These are phyloP conservation scores for Discostella stelligeroides DNA, from an alignment of 108 stramenopile genomes.

Conservation along the genomic window DNA sequence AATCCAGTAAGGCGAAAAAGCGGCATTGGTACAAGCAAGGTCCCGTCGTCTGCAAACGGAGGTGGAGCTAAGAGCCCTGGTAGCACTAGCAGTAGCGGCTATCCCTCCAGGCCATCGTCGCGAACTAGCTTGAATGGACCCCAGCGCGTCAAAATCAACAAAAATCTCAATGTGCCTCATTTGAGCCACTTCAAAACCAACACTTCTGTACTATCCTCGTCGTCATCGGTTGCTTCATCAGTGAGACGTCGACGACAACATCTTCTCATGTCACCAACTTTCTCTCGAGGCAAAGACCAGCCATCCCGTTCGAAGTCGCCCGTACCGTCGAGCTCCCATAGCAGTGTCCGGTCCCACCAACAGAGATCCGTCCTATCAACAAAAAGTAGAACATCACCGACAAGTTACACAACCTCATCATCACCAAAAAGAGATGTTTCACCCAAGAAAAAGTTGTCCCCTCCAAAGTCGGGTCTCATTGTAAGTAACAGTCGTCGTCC, in stretches of 20 bases:
- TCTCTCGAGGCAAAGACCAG: background rate
- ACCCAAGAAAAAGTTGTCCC: constrained; percentile 10
- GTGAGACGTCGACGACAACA: constrained; percentile 4
- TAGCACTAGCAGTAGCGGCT: constrained; percentile 3
- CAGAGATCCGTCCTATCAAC: background rate
- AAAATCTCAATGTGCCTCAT: background rate
- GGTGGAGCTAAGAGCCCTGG: background rate
- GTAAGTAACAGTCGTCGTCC: background rate
- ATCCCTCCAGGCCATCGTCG: constrained; percentile 22
- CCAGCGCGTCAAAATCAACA: background rate
- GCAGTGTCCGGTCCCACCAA: constrained; percentile 11
- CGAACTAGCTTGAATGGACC: constrained; percentile 25
- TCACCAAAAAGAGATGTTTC: background rate
- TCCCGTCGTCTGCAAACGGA: no score
- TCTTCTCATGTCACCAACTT: constrained; percentile 1
- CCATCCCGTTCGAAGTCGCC: background rate
- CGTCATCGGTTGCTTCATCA: background rate
- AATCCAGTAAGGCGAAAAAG: constrained; percentile 12
- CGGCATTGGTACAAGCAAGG: background rate
- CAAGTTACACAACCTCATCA: background rate
- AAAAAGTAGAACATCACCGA: constrained; percentile 8
- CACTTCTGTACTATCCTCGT: background rate
- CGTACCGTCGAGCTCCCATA: background rate
- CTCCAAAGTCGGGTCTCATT: constrained; percentile 4
- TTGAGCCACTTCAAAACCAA: background rate